Conservation (phyloP, 805 yeast species). For the Saccharomycopsis sp. region DNA sequence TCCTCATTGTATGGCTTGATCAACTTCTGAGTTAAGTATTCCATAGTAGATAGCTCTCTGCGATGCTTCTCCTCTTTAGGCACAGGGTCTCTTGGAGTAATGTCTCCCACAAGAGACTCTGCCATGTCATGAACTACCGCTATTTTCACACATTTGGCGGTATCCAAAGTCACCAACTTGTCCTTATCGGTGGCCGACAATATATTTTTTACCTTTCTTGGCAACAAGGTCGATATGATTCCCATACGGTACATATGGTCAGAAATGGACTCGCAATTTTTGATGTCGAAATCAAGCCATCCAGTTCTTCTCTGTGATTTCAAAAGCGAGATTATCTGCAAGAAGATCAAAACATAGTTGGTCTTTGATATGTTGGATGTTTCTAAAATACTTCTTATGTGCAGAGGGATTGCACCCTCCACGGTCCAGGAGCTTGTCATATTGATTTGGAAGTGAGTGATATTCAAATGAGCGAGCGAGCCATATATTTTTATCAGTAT, state of each 20-base stretch:
- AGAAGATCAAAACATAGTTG: constrained; percentile 49
- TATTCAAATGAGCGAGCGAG: no score
- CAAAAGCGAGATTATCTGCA: constrained; percentile 62
- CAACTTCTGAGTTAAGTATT: constrained; percentile 51
- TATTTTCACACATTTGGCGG: constrained; percentile 70
- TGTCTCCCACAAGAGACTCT: constrained; percentile 90
- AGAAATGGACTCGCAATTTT: constrained; percentile 56
- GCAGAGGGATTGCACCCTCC: constrained; percentile 44
- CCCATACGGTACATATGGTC: constrained; percentile 98
- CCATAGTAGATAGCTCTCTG: constrained; percentile 68
- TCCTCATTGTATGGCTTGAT: constrained; percentile 55
- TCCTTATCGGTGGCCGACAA: constrained; percentile 25
- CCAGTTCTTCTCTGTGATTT: constrained; percentile 87
- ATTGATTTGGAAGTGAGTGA: no score
- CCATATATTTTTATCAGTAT: no score
- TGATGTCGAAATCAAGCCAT: constrained; percentile 65
- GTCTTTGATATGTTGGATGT: constrained; percentile 25
- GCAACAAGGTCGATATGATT: constrained; percentile 63
- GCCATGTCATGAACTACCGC: constrained; percentile 93
- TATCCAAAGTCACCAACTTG: constrained; percentile 40
- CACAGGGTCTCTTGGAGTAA: constrained; percentile 74
- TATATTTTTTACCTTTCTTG: constrained; percentile 26
- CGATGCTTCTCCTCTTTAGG: constrained; percentile 76
- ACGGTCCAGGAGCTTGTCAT: constrained; percentile 40
- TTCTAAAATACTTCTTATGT: constrained; percentile 34